These are phyloP conservation scores for Dillenia suffruticosa DNA, from an alignment of 164 flowering plant genomes.

Conservation along the genomic window DNA sequence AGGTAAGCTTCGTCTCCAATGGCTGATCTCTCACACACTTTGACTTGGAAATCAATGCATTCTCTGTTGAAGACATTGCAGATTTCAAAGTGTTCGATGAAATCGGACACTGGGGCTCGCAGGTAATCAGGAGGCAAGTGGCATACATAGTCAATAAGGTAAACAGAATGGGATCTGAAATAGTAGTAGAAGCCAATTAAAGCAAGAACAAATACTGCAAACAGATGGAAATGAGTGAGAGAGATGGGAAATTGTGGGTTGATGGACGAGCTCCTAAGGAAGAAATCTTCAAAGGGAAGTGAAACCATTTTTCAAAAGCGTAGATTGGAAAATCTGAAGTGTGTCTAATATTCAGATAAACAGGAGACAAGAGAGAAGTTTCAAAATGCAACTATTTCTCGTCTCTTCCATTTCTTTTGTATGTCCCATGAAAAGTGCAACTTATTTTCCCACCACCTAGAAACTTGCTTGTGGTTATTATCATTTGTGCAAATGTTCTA, in stretches of 20 bases:
- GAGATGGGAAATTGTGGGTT: conserved; percentile 1
- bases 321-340: background rate
- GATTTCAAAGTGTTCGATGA: conserved; percentile 30
- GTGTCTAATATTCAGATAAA: background rate
- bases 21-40: conserved; percentile 31
- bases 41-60: conserved; percentile 26
- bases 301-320: background rate
- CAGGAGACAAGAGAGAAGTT: background rate
- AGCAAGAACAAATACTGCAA: conserved; percentile 12
- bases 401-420: background rate
- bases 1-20: conserved; percentile 40
- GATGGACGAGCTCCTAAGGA: background rate
- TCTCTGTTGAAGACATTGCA: conserved; percentile 7
- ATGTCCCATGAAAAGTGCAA: no score
- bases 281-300: background rate
- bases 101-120: conserved; percentile 26
- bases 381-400: background rate
- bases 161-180: conserved; percentile 24
- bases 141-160: conserved; percentile 54
- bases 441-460: no score
- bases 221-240: conserved; percentile 12
- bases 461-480: no score
- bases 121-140: conserved; percentile 33
- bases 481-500: no score
- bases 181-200: conserved; percentile 6